phyloP scores from a whole-genome alignment of 1,284 basidiomycete genomes.

The Rhodotorula sp. region DNA sequence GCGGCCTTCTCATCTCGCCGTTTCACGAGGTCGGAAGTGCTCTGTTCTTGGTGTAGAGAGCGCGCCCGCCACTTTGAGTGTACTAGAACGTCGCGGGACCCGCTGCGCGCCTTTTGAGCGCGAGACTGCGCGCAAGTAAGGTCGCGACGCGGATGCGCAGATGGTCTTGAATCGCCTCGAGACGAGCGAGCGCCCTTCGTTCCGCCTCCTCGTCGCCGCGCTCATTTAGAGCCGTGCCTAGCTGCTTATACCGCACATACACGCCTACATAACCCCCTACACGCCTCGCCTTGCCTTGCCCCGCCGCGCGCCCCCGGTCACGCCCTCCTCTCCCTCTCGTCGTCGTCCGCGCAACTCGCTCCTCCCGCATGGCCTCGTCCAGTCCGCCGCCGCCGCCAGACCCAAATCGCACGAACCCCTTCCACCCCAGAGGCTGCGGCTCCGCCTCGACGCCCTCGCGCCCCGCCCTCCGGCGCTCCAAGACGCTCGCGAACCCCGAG shows the following conservation, averaged over 20 bases:
- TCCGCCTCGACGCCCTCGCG: background rate
- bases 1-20: no score
- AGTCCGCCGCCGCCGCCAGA: constrained; percentile 32
- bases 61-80: no score
- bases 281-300: no score
- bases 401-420: constrained; percentile 10
- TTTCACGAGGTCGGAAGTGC: no score
- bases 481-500: constrained; percentile 34
- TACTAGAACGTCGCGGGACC: background rate
- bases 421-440: constrained; percentile 1
- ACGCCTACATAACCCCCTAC: no score
- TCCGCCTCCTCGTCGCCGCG: background rate
- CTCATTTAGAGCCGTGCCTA: background rate
- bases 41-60: no score
- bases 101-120: background rate
- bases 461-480: constrained; percentile 19
- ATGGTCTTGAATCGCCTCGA: background rate
- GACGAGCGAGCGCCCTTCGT: background rate
- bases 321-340: constrained; percentile 4
- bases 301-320: background rate
- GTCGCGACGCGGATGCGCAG: background rate
- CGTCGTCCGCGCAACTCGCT: background rate
- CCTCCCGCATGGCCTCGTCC: constrained; percentile 10
- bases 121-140: background rate
- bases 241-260: background rate